Conservation (phyloP, 371 early-diverging fungal genomes). For the Mucor racemosus region DNA sequence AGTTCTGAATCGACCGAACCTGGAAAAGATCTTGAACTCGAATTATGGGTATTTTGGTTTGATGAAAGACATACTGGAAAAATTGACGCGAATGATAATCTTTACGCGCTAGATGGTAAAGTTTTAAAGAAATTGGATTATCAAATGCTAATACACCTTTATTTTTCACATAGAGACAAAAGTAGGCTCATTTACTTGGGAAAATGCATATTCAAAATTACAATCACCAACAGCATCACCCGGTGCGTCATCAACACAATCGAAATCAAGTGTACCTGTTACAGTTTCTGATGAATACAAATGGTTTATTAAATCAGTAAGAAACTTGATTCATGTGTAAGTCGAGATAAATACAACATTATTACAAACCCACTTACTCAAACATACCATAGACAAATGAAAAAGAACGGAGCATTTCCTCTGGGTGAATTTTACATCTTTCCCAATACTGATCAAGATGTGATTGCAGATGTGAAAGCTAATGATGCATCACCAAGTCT, state of each 20-base stretch:
- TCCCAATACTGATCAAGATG: slow-evolving; percentile 21
- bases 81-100: slow-evolving; percentile 39
- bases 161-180: slow-evolving; percentile 32
- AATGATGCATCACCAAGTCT: background rate
- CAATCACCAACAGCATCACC: slow-evolving; percentile 46
- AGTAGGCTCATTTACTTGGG: slow-evolving; percentile 54
- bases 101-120: slow-evolving; percentile 45
- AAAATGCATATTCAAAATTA: slow-evolving; percentile 35
- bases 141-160: background rate
- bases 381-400: slow-evolving; percentile 36
- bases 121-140: too few species aligned
- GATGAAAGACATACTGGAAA: slow-evolving; percentile 52
- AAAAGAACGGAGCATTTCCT: slow-evolving; percentile 40
- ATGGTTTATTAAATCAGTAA: slow-evolving; percentile 41
- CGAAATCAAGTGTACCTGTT: slow-evolving; percentile 30
- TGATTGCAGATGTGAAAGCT: slow-evolving; percentile 4
- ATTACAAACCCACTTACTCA: background rate
- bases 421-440: slow-evolving; percentile 51
- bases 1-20: slow-evolving; percentile 9
- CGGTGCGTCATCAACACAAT: slow-evolving; percentile 24
- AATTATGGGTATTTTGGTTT: slow-evolving; percentile 59
- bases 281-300: slow-evolving; percentile 46
- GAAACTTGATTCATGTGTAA: slow-evolving; percentile 47
- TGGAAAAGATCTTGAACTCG: slow-evolving; percentile 24
- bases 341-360: background rate